Base-by-base conservation (phyloP, 1,284 basidiomycete species). In the Papiliotrema nemorosa region DNA sequence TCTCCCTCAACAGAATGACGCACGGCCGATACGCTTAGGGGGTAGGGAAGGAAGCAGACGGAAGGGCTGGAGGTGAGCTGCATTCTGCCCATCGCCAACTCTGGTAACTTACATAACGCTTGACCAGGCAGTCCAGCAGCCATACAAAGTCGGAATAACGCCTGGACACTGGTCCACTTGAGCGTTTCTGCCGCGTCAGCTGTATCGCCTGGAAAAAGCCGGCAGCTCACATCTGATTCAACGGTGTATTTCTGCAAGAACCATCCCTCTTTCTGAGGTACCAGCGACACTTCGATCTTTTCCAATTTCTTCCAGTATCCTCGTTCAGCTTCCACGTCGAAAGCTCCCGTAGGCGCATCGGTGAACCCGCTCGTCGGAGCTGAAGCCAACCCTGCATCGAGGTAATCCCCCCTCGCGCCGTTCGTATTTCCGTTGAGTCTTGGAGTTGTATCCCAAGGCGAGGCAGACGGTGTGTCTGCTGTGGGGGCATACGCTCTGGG, bases 111-210 rank as follows among this genome's bases (percentile, higher is more conserved):
- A 75, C 73, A 54, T 75, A 75, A 44, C 77, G 71, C 47, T 73
- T 71, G 16, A 83, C 75, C 33, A 97, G 77, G 55, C 84, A 86
- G 53, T 93, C 89, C 81, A 88, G 86, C 21, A 97, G 77, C 75
- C 87, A 92, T 6, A 82, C 81, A 68, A 96, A 97, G 69, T 97
- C 92, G 5, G 88, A 90, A 72, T 94, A 97, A 9, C 78, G 67
- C 9, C 78, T 59, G 4, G 69, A 63, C 3, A 78, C 73, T 3
- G 72, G 60, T 9, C 64, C 73, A 3, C 60, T 64, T 29, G 60
- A 50, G 20, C 63, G 59, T 59, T 63, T 64, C 63, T 67, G 42
- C 2, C 29, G 44, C 12, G 9, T 54, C 49, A 52, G 43, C 35
- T 14, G 16, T 24, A 12, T 22, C n/a, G 24, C 34, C 14, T n/a